Evolutionary conservation across 129 eudicot genomes (phyloP), one percentile per base, ranked within the genome.

Genomic region (Pulicaria dysenterica): DNA sequence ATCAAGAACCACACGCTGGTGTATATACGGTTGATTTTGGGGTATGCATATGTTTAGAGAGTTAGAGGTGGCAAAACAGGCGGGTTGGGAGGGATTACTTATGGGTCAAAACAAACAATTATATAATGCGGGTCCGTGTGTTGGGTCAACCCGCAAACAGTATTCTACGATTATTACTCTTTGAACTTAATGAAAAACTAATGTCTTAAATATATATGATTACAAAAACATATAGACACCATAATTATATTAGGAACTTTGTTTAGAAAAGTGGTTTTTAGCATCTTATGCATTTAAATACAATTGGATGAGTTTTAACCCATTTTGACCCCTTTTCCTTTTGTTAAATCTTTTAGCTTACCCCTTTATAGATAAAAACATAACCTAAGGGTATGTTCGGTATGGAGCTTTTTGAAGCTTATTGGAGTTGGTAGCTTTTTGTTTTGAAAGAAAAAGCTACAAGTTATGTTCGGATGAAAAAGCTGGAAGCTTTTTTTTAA

Each of bases 1-100:
- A 90, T 94, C 77, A 81, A 72, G 85, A 90, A 94, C 85, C 99
- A 94, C 71, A 48, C 44, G 53, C 84, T 90, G 3, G 97, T 94
- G 59, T 94, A 88, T 79, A 69, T 94, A 56, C 93, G 99, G 57
- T 83, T 94, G 39, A 42, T 86, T 63, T 73, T 94, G 79, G 99
- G 99, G 99, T 78, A 78, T 37, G 82, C 36, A 44, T 70, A 5
- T 40, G 12, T 10, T 69, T 59, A 38, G 56, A 44, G 9, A 24
- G 7, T 63, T 39, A 12, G 6, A 10, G 40, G n/a, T 34, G 36
- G 64, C 31, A 31, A 41, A 39, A 70, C 0, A 45, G n/a, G 66
- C 8, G 66, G 55, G 53, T 7, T 16, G 14, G 65, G 55, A 8
- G 55, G 36, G 73, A 47, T 39, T 39, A 31, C 6, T 10, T 39